A percentile compares a stretch with the other conserved stretches of the same genome.
These are phyloP conservation scores for Beauveria rudraprayagi DNA, from an alignment of 2,329 filamentous ascomycete genomes.

Conservation along the genomic window DNA sequence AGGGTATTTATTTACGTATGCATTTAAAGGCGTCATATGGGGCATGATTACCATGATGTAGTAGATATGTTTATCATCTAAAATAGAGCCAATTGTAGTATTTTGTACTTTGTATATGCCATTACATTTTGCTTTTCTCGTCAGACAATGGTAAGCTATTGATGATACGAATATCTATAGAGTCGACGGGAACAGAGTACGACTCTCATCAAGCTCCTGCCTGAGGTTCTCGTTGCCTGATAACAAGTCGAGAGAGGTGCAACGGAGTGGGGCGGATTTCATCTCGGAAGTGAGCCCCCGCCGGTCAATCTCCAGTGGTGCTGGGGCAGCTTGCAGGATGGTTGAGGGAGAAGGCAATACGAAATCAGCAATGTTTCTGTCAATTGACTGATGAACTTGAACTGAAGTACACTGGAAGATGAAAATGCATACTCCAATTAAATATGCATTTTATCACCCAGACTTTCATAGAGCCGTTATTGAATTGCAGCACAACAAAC, in stretches of 20 bases:
- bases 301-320: constrained; percentile 10
- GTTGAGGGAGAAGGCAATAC: not conserved
- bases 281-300: constrained; percentile 11
- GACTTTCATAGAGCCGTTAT: too few species aligned
- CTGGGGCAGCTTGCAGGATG: not conserved
- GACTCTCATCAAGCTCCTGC: not conserved
- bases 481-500: not conserved
- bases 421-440: too few species aligned
- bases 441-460: too few species aligned
- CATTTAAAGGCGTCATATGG: constrained; percentile 1
- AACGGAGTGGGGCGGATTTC: constrained; percentile 7
- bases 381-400: not conserved
- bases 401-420: not conserved
- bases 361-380: too few species aligned
- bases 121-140: too few species aligned
- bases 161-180: not conserved
- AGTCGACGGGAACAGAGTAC: too few species aligned
- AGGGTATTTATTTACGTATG: not conserved
- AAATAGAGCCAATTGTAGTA: not conserved
- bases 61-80: not conserved
- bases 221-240: not conserved
- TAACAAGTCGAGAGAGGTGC: too few species aligned
- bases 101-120: not conserved
- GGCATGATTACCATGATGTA: not conserved
- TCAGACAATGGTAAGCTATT: not conserved